phyloP scores from a whole-genome alignment of 495 filamentous ascomycete species.

The Pyrenula massariospora region DNA sequence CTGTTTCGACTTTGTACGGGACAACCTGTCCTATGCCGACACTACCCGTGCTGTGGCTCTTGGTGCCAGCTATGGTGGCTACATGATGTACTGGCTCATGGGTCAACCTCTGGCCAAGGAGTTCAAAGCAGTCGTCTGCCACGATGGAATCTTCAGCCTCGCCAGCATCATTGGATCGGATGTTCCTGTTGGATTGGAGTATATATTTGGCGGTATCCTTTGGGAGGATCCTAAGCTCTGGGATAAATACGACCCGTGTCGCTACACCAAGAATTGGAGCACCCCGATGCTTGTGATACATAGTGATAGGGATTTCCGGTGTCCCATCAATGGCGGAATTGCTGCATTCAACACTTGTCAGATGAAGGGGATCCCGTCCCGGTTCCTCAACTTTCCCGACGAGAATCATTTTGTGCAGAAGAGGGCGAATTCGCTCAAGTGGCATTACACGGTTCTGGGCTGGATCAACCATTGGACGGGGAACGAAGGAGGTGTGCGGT shows the following conservation, averaged over 20 bases:
- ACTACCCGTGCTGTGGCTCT: conserved; percentile 35
- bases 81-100: conserved; percentile 49
- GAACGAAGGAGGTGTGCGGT: neutral
- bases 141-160: conserved; percentile 33
- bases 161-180: conserved; percentile 32
- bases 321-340: conserved; percentile 30
- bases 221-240: conserved; percentile 32
- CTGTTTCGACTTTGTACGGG: conserved; percentile 33
- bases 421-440: conserved; percentile 32
- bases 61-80: conserved; percentile 39
- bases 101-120: conserved; percentile 37
- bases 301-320: conserved; percentile 29
- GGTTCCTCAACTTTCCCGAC: conserved; percentile 39
- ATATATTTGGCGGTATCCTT: conserved; percentile 33
- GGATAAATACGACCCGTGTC: conserved; percentile 29
- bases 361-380: conserved; percentile 43
- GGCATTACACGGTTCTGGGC: conserved; percentile 35
- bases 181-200: conserved; percentile 34
- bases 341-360: conserved; percentile 36
- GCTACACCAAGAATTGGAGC: conserved; percentile 18
- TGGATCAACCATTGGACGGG: conserved; percentile 25
- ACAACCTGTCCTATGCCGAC: conserved; percentile 36
- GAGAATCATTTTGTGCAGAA: conserved; percentile 36
- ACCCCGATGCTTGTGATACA: conserved; percentile 37
- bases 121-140: conserved; percentile 40